Evolutionary conservation across 352 stramenopile species (phyloP).

Genomic region (Phytophthora parvispora): DNA sequence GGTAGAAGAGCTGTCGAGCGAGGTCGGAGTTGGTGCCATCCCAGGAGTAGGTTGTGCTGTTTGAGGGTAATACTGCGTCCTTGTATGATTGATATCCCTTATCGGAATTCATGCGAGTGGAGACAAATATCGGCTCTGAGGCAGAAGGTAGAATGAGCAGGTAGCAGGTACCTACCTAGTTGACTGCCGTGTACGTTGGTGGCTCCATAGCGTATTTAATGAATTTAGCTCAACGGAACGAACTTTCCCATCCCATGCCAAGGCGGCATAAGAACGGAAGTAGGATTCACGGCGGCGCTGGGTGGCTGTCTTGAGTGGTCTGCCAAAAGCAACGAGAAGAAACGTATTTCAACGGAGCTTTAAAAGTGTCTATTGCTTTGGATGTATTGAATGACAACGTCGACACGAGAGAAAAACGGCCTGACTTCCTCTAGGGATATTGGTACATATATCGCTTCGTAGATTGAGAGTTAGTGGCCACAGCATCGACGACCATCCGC

Average conservation of each 20-base stretch:
- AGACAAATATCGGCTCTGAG: too few species aligned
- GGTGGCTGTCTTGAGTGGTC: neutral
- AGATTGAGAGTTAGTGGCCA: too few species aligned
- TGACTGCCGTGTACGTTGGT: too few species aligned
- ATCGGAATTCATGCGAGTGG: too few species aligned
- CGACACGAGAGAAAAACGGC: neutral
- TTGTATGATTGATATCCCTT: neutral
- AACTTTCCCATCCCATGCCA: neutral
- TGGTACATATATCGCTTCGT: too few species aligned
- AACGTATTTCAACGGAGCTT: neutral
- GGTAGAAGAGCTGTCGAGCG: conserved; percentile 34
- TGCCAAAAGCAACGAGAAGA: neutral
- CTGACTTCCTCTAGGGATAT: too few species aligned
- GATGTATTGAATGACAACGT: neutral
- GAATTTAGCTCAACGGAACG: neutral
- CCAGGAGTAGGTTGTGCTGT: neutral
- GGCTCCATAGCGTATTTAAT: neutral
- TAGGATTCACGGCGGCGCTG: too few species aligned
- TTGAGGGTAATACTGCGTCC: neutral
- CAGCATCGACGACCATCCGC: too few species aligned
- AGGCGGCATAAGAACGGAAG: neutral
- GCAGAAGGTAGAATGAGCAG: neutral
- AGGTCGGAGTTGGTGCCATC: conserved; percentile 38
- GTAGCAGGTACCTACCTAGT: too few species aligned
- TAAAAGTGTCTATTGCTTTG: too few species aligned